Percentiles rank a stretch among this genome's conserved stretches.
Conservation (phyloP, 2,329 filamentous ascomycete genomes). For the Tolypocladium endophyticum region DNA sequence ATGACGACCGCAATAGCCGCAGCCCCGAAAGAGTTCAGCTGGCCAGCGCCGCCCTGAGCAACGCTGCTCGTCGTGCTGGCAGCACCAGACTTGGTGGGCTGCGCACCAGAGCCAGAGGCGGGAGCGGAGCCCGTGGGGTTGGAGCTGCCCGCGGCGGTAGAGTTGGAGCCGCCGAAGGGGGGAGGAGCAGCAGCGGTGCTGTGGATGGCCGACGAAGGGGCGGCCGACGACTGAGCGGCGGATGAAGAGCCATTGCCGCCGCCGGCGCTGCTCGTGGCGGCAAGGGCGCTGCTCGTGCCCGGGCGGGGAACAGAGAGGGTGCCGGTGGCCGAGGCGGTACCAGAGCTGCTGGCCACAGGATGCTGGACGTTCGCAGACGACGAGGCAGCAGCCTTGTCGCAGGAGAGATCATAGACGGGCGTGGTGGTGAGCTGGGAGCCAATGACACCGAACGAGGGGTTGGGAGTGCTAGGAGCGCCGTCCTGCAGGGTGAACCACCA, state of each 20-base stretch:
- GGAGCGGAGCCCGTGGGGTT: not conserved
- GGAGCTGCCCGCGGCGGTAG: not conserved
- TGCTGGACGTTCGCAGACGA: constrained; percentile 1
- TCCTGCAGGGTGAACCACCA: constrained; percentile 77
- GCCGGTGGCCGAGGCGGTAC: constrained; percentile 6
- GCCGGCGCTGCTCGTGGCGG: not conserved
- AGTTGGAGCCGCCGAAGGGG: not conserved
- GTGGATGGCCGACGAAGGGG: constrained; percentile 4
- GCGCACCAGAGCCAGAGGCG: not conserved
- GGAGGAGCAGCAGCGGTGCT: constrained; percentile 4
- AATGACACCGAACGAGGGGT: constrained; percentile 62
- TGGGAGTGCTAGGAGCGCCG: constrained; percentile 44
- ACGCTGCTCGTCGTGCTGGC: constrained; percentile 1
- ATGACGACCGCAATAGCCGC: constrained; percentile 18
- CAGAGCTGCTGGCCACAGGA: constrained; percentile 5
- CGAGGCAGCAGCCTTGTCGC: constrained; percentile 22
- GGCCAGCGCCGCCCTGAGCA: constrained; percentile 7
- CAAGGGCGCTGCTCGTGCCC: constrained; percentile 2
- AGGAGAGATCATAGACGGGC: constrained; percentile 55
- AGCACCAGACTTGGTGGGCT: not conserved
- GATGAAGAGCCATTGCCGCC: not conserved
- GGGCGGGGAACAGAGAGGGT: constrained; percentile 15
- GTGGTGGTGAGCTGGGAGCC: constrained; percentile 39
- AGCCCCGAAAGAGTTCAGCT: constrained; percentile 20
- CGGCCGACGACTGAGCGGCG: not conserved